Conservation (phyloP, 257 asterid genomes). For the Ilex aquifolium region DNA sequence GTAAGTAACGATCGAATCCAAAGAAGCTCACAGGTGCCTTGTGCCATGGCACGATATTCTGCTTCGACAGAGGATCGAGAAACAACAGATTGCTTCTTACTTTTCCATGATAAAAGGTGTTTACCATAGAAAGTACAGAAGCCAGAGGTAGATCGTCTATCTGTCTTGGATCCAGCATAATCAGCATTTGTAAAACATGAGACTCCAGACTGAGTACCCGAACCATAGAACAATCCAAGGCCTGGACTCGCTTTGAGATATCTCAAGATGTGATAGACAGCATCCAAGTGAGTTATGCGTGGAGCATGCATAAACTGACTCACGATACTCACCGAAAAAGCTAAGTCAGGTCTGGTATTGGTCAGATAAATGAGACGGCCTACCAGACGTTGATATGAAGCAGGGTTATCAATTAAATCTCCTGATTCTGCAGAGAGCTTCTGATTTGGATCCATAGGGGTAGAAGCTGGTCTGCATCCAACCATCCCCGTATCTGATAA, state of each 20-base stretch:
- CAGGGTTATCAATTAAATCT: no score
- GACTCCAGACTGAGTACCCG: background rate
- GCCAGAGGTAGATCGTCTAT: no score
- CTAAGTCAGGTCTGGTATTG: background rate
- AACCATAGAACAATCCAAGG: background rate
- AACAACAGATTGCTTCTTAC: background rate
- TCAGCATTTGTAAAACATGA: background rate
- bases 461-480: background rate
- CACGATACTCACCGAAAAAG: background rate
- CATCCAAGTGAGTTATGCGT: background rate
- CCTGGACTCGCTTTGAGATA: background rate
- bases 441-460: no score
- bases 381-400: no score
- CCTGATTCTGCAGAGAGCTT: no score
- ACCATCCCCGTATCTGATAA: background rate
- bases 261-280: background rate
- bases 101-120: background rate
- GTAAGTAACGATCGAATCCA: background rate
- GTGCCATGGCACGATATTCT: background rate
- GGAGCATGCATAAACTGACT: background rate
- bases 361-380: no score
- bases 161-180: no score
- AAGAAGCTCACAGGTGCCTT: background rate
- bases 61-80: background rate
- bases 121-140: background rate